These are phyloP conservation scores for Pseudoturritis turrita DNA, from an alignment of 345 rosid species.

Conservation along the genomic window DNA sequence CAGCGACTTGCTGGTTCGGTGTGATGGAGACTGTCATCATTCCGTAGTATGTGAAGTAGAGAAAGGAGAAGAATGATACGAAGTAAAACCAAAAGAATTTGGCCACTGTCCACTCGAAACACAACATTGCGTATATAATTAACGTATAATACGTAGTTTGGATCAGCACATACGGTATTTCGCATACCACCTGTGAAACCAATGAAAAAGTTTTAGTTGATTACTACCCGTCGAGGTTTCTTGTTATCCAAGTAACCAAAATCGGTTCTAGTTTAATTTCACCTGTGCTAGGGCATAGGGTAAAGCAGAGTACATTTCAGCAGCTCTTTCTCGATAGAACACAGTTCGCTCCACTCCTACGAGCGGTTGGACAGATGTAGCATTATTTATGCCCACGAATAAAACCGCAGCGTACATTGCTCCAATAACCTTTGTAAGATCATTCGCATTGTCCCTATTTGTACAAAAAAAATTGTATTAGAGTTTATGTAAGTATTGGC, in stretches of 20 bases:
- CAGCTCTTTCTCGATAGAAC: slow-evolving; percentile 69
- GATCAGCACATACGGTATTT: slow-evolving; percentile 64
- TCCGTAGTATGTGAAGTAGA: slow-evolving; percentile 93
- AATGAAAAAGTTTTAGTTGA: neutral
- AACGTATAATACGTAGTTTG: slow-evolving; percentile 60
- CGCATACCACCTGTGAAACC: slow-evolving; percentile 58
- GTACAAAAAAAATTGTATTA: neutral
- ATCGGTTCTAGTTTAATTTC: neutral
- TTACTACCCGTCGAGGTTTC: neutral
- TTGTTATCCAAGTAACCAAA: neutral
- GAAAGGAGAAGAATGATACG: slow-evolving; percentile 76
- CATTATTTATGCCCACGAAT: slow-evolving; percentile 64
- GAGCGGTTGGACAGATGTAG: slow-evolving; percentile 61
- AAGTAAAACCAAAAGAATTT: slow-evolving; percentile 89
- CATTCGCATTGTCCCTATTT: slow-evolving; percentile 38
- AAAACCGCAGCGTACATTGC: slow-evolving; percentile 64
- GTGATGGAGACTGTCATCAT: slow-evolving; percentile 89
- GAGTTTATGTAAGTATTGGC: neutral
- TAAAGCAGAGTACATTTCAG: slow-evolving; percentile 66
- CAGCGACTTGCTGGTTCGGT: slow-evolving; percentile 80
- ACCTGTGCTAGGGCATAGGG: slow-evolving; percentile 72
- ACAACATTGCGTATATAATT: slow-evolving; percentile 71
- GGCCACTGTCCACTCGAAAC: slow-evolving; percentile 66
- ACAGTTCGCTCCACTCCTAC: slow-evolving; percentile 66
- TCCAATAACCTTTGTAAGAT: slow-evolving; percentile 61